phyloP scores from a whole-genome alignment of 2,329 filamentous ascomycete genomes.

The Pestalotiopsis sp. region DNA sequence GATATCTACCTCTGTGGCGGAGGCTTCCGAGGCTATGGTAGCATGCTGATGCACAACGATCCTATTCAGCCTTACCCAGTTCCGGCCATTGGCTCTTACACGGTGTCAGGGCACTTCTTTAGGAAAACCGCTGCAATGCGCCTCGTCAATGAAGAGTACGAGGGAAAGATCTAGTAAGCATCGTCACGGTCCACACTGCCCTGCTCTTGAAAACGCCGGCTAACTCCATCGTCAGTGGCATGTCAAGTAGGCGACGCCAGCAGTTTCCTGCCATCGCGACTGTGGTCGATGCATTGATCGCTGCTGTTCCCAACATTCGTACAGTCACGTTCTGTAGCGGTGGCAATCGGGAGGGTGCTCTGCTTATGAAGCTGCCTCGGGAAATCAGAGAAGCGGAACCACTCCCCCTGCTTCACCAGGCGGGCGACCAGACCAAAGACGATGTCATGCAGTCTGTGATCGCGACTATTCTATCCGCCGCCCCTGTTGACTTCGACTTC shows the following conservation, averaged over 20 bases:
- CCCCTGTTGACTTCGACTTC: conserved; percentile 42
- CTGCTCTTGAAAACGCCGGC: neutral
- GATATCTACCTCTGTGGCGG: conserved; percentile 86
- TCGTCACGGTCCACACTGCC: neutral
- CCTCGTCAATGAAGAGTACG: conserved; percentile 48
- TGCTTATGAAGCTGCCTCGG: conserved; percentile 70
- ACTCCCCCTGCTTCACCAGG: conserved; percentile 44
- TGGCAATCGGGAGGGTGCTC: conserved; percentile 81
- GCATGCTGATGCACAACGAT: conserved; percentile 82
- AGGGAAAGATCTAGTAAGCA: conserved; percentile 58
- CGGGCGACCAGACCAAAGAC: conserved; percentile 14
- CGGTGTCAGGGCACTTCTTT: conserved; percentile 64
- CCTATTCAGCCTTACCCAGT: conserved; percentile 78
- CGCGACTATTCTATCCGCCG: conserved; percentile 39
- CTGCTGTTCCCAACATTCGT: conserved; percentile 70
- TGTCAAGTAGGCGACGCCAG: conserved; percentile 76
- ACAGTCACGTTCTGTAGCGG: conserved; percentile 84
- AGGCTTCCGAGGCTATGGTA: conserved; percentile 89
- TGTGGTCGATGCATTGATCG: conserved; percentile 74
- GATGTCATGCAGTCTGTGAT: conserved; percentile 39
- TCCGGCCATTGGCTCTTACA: conserved; percentile 79
- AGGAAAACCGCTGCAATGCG: conserved; percentile 54
- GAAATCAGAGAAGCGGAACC: conserved; percentile 67
- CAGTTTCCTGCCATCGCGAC: conserved; percentile 86
- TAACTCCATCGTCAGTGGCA: conserved; percentile 45